phyloP scores from a whole-genome alignment of 495 filamentous ascomycete genomes.

The Penicillium herquei region DNA sequence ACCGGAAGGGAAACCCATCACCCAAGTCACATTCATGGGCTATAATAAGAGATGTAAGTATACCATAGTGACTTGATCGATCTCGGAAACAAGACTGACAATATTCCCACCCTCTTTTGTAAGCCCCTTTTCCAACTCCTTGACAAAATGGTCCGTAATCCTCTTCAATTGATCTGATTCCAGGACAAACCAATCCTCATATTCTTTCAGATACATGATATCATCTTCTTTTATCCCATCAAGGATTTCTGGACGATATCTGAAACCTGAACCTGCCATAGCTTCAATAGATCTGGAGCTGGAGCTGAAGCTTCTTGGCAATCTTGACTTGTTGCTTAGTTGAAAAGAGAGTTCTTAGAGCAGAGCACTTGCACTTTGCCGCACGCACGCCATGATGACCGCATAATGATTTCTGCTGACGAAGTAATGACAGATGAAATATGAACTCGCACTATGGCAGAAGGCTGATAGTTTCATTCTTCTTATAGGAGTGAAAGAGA shows the following conservation, averaged over 20 bases:
- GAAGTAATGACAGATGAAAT: neutral
- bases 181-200: conserved; percentile 76
- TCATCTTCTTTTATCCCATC: conserved; percentile 71
- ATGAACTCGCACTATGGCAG: no score
- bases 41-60: conserved; percentile 31
- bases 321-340: neutral
- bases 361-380: neutral
- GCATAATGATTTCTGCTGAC: conserved; percentile 13
- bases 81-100: conserved; percentile 50
- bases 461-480: no score
- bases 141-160: conserved; percentile 82
- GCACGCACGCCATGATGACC: conserved; percentile 22
- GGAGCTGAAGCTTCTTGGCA: neutral
- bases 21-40: conserved; percentile 98
- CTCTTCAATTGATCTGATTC: conserved; percentile 71
- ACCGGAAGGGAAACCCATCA: conserved; percentile 80
- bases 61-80: neutral
- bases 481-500: no score
- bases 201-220: conserved; percentile 65
- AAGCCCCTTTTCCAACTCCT: conserved; percentile 80
- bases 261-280: conserved; percentile 16
- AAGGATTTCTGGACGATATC: conserved; percentile 52
- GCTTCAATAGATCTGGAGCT: neutral
- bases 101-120: conserved; percentile 80
- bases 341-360: neutral